Evolutionary conservation across 306 rosid species (phyloP).

Genomic region (Prunus davidiana): DNA sequence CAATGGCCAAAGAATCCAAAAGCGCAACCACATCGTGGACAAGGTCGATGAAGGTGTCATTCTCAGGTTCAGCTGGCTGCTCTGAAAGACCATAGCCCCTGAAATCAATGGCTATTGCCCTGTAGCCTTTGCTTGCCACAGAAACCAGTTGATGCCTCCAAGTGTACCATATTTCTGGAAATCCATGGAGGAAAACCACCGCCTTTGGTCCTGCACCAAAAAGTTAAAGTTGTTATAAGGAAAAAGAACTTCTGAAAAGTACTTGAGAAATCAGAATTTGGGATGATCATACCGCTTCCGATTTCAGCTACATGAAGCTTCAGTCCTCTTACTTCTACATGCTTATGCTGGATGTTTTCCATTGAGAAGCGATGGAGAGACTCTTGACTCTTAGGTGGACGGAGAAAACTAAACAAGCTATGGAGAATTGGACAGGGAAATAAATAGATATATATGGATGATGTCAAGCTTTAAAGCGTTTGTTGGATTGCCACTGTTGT

Average conservation of each 20-base stretch:
- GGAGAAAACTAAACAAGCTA: too few species aligned
- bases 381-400: too few species aligned
- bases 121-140: slow-evolving; percentile 48
- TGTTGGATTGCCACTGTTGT: too few species aligned
- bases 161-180: slow-evolving; percentile 78
- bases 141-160: slow-evolving; percentile 73
- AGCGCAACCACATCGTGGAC: slow-evolving; percentile 42
- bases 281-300: slow-evolving; percentile 25
- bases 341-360: slow-evolving; percentile 54
- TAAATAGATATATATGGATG: background rate
- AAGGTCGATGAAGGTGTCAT: slow-evolving; percentile 39
- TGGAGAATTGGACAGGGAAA: background rate
- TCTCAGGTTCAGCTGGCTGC: slow-evolving; percentile 41
- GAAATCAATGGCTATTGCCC: slow-evolving; percentile 60
- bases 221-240: too few species aligned
- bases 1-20: slow-evolving; percentile 44
- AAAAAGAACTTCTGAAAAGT: background rate
- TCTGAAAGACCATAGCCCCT: slow-evolving; percentile 78
- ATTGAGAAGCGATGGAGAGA: slow-evolving; percentile 11
- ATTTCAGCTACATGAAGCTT: slow-evolving; percentile 64
- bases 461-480: background rate
- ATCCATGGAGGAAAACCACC: slow-evolving; percentile 67
- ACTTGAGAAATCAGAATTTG: background rate
- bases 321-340: slow-evolving; percentile 49
- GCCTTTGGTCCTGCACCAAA: slow-evolving; percentile 37